These are phyloP conservation scores for Rhizopogon salebrosus DNA, from an alignment of 768 basidiomycete genomes.

Conservation along the genomic window DNA sequence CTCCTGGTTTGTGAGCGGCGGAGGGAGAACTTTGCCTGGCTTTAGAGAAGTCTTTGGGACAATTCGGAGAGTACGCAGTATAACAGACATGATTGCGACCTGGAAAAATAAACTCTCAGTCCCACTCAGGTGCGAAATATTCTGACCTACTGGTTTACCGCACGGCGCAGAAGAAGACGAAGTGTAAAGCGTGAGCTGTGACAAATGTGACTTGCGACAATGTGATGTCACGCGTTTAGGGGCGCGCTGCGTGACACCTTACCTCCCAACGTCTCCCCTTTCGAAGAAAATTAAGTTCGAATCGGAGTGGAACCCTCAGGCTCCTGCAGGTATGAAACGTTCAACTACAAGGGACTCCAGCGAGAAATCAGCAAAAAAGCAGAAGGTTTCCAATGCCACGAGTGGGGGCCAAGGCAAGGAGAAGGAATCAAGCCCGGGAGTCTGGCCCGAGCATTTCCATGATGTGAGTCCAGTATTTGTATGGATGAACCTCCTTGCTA, in stretches of 20 bases:
- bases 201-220: neutral
- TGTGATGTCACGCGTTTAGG: neutral
- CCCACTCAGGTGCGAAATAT: neutral
- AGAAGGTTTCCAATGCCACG: conserved; percentile 2
- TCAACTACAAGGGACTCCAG: neutral
- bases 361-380: conserved; percentile 10
- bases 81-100: neutral
- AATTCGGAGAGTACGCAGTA: conserved; percentile 26
- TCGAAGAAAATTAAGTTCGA: neutral
- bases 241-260: neutral
- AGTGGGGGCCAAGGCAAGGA: conserved; percentile 17
- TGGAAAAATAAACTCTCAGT: neutral
- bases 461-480: conserved; percentile 26
- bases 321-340: conserved; percentile 6
- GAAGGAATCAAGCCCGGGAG: conserved; percentile 9
- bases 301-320: conserved; percentile 6
- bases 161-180: neutral
- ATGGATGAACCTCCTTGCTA: neutral
- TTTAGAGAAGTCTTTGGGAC: conserved; percentile 30
- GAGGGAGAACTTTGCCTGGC: conserved; percentile 17
- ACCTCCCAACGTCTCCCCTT: neutral
- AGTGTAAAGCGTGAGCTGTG: neutral
- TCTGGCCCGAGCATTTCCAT: conserved; percentile 65
- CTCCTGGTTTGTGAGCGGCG: conserved; percentile 28
- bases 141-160: neutral